Evolutionary conservation across 768 basidiomycete genomes (phyloP), one percentile per base, ranked within the genome.

Genomic region (Lactarius psammicola): DNA sequence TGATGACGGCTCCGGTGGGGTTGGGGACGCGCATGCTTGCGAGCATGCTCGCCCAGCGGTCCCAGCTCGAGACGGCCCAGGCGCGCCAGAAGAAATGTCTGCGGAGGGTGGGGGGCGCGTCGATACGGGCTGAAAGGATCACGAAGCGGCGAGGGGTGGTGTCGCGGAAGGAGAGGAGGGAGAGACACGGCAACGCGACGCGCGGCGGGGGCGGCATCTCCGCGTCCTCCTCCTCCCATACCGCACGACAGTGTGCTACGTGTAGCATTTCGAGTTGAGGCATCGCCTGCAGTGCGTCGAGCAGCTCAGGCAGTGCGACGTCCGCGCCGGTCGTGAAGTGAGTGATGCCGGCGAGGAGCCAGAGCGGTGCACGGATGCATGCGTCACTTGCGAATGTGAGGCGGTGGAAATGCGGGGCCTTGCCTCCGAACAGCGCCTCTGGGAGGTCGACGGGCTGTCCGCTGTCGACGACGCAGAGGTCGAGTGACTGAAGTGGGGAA

Each of bases 181-280:
- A 54, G 28, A 67, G 66, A 38, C 42, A 26, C 9, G 66, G 57
- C 10, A 67, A 57, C 15, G 42, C 38, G 8, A 49, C 30, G 42
- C 64, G 64, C 9, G 56, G 49, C 3, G 57, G 31, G 2, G 49
- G 30, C 3, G 46, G 42, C 40, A 30, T 59, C 4, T 36, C 15
- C 1, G 26, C 7, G 15, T 54, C 51, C 5, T 59, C 57, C 0
- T 63, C 61, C 8, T 63, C 66, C 66, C 66, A 67, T 10, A 46
- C 57, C 1, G 66, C 66, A 30, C 66, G 66, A 33, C 61, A 67
- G 53, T 67, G 66, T n/a, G 62, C 56, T 9, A 67, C 62, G 18
- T 42, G 62, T 42, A 67, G 51, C 4, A 59, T n/a, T 28, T 63
- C 46, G 13, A 67, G 57, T 23, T 28, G 61, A 8, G 66, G 66